Conservation (phyloP, 176 grass and related monocot species). For the Carex pumila region DNA sequence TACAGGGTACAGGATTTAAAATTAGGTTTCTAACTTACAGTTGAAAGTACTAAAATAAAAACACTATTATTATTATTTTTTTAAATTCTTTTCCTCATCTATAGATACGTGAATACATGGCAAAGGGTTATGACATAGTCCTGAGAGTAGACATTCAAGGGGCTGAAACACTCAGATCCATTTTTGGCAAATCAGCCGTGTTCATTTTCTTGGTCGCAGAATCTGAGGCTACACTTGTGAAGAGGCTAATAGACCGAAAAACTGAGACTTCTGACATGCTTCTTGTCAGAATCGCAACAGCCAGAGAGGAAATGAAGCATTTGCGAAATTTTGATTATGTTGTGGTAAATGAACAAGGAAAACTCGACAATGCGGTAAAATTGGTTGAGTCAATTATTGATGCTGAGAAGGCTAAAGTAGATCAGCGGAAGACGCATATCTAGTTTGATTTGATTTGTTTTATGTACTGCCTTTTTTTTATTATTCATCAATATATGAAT, state of each 20-base stretch:
- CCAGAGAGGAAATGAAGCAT: constrained; percentile 70
- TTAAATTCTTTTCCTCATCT: background rate
- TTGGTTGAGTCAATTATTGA: constrained; percentile 85
- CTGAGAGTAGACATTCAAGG: constrained; percentile 98
- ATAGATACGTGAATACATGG: constrained; percentile 93
- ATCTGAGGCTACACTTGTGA: constrained; percentile 78
- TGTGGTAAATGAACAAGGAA: constrained; percentile 83
- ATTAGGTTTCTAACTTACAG: background rate
- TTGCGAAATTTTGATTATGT: constrained; percentile 73
- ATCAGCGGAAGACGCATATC: constrained; percentile 41
- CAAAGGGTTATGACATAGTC: constrained; percentile 79
- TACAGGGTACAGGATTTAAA: background rate
- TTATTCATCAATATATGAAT: background rate
- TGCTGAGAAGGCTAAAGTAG: constrained; percentile 78
- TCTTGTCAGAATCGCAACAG: constrained; percentile 81
- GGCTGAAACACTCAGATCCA: constrained; percentile 65
- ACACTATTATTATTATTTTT: background rate
- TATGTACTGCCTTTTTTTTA: background rate
- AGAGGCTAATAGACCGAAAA: constrained; percentile 74
- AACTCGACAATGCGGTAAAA: constrained; percentile 71
- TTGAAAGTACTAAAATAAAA: background rate
- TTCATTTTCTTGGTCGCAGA: constrained; percentile 96
- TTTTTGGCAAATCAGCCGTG: constrained; percentile 75
- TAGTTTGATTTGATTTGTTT: constrained; percentile 23
- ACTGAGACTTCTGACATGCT: constrained; percentile 96